phyloP scores from a whole-genome alignment of 345 rosid species.

The Citrus cavaleriei region DNA sequence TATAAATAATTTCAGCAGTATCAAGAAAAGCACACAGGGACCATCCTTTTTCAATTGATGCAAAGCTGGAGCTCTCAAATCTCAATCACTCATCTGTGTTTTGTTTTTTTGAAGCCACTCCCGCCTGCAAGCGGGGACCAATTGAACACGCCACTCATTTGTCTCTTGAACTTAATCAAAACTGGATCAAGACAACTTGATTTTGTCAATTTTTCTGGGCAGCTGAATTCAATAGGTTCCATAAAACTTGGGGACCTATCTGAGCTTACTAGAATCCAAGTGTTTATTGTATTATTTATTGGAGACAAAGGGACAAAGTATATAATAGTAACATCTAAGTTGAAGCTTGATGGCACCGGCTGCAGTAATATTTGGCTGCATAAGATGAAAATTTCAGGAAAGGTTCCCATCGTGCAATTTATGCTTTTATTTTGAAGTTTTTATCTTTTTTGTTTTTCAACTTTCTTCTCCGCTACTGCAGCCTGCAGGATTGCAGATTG shows the following conservation, averaged over 20 bases:
- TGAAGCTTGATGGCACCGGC: neutral
- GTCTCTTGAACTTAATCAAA: neutral
- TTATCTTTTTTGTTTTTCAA: neutral
- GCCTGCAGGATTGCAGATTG: neutral
- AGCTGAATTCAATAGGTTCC: neutral
- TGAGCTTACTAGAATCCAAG: neutral
- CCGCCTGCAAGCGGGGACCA: neutral
- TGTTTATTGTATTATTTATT: neutral
- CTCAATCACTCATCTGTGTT: neutral
- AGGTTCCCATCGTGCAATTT: neutral
- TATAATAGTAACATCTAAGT: neutral
- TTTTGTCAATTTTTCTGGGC: slow-evolving; percentile 6
- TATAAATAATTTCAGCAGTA: neutral
- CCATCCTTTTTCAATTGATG: neutral
- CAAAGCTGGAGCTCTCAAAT: neutral
- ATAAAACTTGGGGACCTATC: neutral
- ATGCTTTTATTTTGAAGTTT: neutral
- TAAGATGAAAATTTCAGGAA: neutral
- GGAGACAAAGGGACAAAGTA: neutral
- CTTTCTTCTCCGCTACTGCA: neutral
- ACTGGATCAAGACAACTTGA: neutral
- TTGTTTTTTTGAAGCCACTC: neutral
- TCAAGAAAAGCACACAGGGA: neutral
- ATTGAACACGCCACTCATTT: neutral
- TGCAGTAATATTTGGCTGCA: neutral